Conservation (phyloP, 192 early-diverging fungal genomes). For the Lobulomyces angularis region DNA sequence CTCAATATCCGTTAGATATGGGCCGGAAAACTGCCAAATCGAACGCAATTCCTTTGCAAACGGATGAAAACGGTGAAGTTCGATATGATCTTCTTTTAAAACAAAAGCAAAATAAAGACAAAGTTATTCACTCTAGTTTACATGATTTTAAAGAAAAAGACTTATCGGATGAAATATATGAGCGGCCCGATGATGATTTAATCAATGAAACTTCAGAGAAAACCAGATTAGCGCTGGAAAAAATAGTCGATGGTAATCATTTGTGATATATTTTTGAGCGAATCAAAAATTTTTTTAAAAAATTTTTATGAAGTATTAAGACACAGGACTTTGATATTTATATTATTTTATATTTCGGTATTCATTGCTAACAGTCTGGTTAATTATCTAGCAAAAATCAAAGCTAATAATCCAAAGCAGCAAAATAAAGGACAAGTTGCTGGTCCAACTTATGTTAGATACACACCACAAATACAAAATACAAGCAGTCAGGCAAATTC, state of each 20-base stretch:
- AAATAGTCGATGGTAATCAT: constrained; percentile 53
- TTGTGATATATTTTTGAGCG: background rate
- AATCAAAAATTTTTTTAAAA: constrained; percentile 1
- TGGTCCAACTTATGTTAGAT: constrained; percentile 76
- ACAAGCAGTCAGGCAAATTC: constrained; percentile 60
- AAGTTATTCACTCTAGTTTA: constrained; percentile 64
- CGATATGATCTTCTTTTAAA: constrained; percentile 79
- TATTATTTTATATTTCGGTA: too few species aligned
- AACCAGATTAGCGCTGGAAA: constrained; percentile 80
- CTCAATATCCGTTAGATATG: constrained; percentile 92
- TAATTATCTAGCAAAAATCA: constrained; percentile 39
- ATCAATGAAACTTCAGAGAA: constrained; percentile 74
- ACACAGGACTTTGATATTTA: constrained; percentile 3
- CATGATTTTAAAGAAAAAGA: constrained; percentile 58
- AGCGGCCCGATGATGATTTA: constrained; percentile 67
- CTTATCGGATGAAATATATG: constrained; percentile 38
- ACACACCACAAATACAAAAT: constrained; percentile 72
- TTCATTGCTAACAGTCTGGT: too few species aligned
- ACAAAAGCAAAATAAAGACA: constrained; percentile 54
- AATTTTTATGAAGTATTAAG: constrained; percentile 1
- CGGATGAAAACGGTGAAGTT: constrained; percentile 78
- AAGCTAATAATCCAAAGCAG: constrained; percentile 48
- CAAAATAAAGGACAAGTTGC: constrained; percentile 23
- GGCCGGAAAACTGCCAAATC: constrained; percentile 58
- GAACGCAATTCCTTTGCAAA: constrained; percentile 71